Conservation (phyloP, 306 rosid genomes). For the Clitoria ternatea region DNA sequence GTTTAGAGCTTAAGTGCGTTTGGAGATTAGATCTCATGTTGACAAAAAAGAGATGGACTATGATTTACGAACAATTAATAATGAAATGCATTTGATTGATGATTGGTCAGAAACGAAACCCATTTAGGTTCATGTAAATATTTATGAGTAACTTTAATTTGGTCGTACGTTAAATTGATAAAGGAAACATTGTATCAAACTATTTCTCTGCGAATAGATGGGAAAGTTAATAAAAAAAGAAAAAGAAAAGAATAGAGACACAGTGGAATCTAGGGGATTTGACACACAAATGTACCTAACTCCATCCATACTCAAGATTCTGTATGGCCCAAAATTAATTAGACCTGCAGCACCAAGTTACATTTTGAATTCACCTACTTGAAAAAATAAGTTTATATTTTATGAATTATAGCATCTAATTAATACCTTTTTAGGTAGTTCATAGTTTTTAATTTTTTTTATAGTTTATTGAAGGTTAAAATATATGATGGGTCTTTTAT, state of each 20-base stretch:
- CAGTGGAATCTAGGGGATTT: background rate
- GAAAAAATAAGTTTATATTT: too few species aligned
- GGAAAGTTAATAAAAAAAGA: background rate
- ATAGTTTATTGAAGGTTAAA: too few species aligned
- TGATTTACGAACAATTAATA: background rate
- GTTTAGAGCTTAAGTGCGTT: constrained; percentile 23
- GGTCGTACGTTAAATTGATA: background rate
- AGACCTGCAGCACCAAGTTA: background rate
- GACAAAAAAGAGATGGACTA: constrained; percentile 15
- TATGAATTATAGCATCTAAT: too few species aligned
- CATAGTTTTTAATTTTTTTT: too few species aligned
- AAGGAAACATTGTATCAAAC: background rate
- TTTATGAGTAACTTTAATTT: background rate
- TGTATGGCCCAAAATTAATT: background rate
- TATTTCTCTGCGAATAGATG: background rate
- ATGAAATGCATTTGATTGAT: constrained; percentile 5
- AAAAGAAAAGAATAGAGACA: background rate
- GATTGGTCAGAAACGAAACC: constrained; percentile 13
- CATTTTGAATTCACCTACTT: background rate
- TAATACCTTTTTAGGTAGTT: too few species aligned
- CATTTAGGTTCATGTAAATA: constrained; percentile 16
- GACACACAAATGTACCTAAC: background rate
- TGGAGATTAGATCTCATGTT: constrained; percentile 7
- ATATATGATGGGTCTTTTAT: too few species aligned
- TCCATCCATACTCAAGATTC: background rate